Conservation (phyloP, 768 basidiomycete genomes). For the Boletus fagicola region DNA sequence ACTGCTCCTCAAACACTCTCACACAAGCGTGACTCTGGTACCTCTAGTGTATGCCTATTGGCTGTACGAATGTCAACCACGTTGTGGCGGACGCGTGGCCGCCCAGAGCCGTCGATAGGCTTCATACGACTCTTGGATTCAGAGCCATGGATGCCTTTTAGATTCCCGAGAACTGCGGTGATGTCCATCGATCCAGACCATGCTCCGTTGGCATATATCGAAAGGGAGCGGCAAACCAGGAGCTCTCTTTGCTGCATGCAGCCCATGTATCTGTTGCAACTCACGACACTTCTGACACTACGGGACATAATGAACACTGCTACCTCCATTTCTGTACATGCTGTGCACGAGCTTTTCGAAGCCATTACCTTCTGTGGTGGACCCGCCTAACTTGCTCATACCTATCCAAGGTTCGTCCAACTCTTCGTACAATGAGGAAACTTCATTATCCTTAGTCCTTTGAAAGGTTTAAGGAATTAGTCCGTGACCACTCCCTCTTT, state of each 20-base stretch:
- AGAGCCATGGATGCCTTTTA: background rate
- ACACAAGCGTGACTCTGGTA: background rate
- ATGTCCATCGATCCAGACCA: background rate
- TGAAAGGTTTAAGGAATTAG: background rate
- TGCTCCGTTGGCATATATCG: background rate
- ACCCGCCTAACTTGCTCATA: background rate
- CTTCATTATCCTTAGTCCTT: background rate
- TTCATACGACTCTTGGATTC: background rate
- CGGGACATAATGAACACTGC: background rate
- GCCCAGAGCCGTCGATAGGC: too few species aligned
- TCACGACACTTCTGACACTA: background rate
- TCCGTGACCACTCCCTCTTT: background rate
- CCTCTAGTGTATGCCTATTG: background rate
- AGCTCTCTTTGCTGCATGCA: background rate
- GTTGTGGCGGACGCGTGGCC: background rate
- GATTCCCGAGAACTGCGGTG: background rate
- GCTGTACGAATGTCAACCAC: background rate
- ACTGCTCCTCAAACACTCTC: too few species aligned
- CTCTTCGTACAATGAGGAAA: background rate
- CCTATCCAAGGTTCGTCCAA: background rate
- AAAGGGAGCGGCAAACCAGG: background rate
- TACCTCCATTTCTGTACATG: background rate
- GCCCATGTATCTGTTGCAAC: background rate
- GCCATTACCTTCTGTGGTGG: background rate
- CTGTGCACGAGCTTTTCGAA: background rate